These are phyloP conservation scores for Rubroshorea leprosula DNA, from an alignment of 345 rosid species.

Conservation along the genomic window DNA sequence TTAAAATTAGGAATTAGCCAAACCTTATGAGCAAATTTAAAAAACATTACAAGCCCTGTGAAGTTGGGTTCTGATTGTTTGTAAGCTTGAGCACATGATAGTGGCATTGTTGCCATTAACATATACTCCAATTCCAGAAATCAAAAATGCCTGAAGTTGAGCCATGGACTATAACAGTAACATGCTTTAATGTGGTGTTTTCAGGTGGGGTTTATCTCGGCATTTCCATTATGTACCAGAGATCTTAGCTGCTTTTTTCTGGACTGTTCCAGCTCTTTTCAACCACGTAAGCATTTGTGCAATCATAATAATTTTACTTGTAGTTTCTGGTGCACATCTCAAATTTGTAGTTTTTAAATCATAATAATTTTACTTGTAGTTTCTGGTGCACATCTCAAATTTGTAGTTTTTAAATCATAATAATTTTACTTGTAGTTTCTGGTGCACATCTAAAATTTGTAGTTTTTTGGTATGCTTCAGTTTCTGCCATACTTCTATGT, in stretches of 20 bases:
- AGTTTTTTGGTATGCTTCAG: slow-evolving; percentile 33
- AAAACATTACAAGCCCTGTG: neutral
- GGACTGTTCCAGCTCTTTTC: slow-evolving; percentile 91
- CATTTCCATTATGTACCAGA: slow-evolving; percentile 98
- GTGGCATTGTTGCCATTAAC: too few relatives aligned
- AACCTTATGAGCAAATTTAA: neutral
- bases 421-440: neutral
- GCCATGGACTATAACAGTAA: slow-evolving; percentile 1
- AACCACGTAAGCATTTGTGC: slow-evolving; percentile 48
- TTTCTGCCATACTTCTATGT: slow-evolving; percentile 92
- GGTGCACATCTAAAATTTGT: slow-evolving; percentile 7
- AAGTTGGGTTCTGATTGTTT: neutral
- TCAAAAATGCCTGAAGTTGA: neutral
- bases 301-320: neutral
- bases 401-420: too few relatives aligned
- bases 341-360: too few relatives aligned
- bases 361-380: too few relatives aligned
- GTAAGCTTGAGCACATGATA: neutral
- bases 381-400: too few relatives aligned
- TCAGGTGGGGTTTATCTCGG: slow-evolving; percentile 94
- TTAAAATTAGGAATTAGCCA: neutral
- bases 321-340: too few relatives aligned
- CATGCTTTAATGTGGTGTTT: slow-evolving; percentile 9
- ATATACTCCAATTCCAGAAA: too few relatives aligned
- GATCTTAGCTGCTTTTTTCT: slow-evolving; percentile 83